These are phyloP conservation scores for Astrothelium macrocarpum DNA, from an alignment of 495 filamentous ascomycete genomes.

Conservation along the genomic window DNA sequence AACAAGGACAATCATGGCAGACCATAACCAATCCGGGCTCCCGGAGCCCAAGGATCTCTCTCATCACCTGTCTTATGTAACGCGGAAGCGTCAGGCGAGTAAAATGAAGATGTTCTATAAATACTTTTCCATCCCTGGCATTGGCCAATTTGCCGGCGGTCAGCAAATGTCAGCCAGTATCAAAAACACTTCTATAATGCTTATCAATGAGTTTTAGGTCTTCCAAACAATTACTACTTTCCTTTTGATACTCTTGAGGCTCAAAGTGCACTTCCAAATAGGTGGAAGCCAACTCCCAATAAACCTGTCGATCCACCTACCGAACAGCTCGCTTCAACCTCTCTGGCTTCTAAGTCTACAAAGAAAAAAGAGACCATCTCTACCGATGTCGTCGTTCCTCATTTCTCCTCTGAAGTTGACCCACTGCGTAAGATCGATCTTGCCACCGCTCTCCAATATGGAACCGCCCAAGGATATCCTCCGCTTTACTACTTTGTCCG, in stretches of 20 bases:
- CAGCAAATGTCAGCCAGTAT: constrained; percentile 23
- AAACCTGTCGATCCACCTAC: constrained; percentile 38
- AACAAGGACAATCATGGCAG: not conserved
- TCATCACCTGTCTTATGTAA: constrained; percentile 63
- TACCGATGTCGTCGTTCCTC: constrained; percentile 59
- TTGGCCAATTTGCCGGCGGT: constrained; percentile 86
- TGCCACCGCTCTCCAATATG: constrained; percentile 76
- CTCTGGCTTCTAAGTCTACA: constrained; percentile 8
- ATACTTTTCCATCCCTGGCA: constrained; percentile 69
- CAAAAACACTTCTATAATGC: not conserved
- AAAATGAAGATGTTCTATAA: constrained; percentile 73
- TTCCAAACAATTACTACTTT: constrained; percentile 73
- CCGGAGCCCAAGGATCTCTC: constrained; percentile 60
- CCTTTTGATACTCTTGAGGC: constrained; percentile 87
- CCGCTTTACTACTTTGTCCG: constrained; percentile 65
- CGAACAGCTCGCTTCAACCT: constrained; percentile 15
- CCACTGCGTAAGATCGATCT: constrained; percentile 64
- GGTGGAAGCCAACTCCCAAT: constrained; percentile 61
- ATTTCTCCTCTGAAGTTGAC: constrained; percentile 45
- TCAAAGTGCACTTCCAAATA: constrained; percentile 58
- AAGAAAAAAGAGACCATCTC: constrained; percentile 21
- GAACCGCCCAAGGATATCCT: constrained; percentile 63
- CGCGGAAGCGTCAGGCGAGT: constrained; percentile 53
- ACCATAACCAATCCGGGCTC: constrained; percentile 7
- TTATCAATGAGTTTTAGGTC: constrained; percentile 40